Base-by-base conservation (phyloP, 2,329 filamentous ascomycete species). In the Chalara sp. region DNA sequence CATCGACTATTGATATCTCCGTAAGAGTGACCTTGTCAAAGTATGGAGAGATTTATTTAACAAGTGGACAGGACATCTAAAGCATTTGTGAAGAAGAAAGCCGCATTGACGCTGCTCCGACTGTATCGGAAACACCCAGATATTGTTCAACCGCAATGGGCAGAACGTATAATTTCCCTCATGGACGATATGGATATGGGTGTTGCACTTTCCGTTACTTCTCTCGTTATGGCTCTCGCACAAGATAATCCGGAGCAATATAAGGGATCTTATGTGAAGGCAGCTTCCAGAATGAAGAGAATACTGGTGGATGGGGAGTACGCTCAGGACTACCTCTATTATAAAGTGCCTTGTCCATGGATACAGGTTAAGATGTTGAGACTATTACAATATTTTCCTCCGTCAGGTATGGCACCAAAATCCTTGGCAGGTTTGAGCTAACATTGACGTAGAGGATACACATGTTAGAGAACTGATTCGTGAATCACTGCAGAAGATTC, bases 331-430 rank as follows among this genome's bases (percentile, higher is more conserved):
- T 99, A 99, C 66, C 80, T 96, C 30, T 99, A 99, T 73, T 99
- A 99, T 76, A 96, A 96, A 65, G 93, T 99, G n/a, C 93, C 93
- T 1, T 99, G 93, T 65, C 93, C 93, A 3, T 99, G 93, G 93
- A 84, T 99, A 52, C 91, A 97, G 70, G 87, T 97, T 63, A 99
- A 99, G 72, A 78, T 99, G 13, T 71, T 99, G 58, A 83, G 91
- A 55, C 72, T 99, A 54, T 76, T 99, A 57, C 93, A 99, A 70
- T 99, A 97, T 68, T 99, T 96, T 68, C 87, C 91, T 30, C 92
- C 93, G 44, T 95, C 93, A 66, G 86, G 88, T 91, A 75, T 57
- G 77, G 70, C 8, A 32, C 4, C n/a, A 32, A 29, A 39, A 44
- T 45, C 30, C 44, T 11, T 48, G 40, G 13, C n/a, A 11, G 6